phyloP scores from a whole-genome alignment of 2,329 filamentous ascomycete species.

The Hysterium pulicare region DNA sequence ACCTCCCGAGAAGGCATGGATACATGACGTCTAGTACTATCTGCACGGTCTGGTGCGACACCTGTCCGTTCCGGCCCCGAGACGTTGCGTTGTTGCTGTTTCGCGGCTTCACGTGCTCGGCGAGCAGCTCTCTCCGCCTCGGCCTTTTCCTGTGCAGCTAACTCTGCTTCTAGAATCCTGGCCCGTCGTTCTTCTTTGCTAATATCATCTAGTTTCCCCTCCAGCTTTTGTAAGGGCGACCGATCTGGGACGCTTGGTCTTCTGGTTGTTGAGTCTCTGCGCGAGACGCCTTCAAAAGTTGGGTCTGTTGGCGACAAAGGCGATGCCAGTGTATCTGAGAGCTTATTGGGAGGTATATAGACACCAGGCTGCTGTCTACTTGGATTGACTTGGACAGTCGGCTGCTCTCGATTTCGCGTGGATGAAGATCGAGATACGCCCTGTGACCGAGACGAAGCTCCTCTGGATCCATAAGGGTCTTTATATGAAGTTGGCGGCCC shows the following conservation, averaged over 20 bases:
- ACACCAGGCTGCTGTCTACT: slow-evolving; percentile 34
- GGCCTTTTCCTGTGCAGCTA: slow-evolving; percentile 62
- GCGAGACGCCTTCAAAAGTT: slow-evolving; percentile 15
- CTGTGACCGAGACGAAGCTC: slow-evolving; percentile 14
- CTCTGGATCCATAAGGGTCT: slow-evolving; percentile 36
- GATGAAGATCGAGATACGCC: slow-evolving; percentile 24
- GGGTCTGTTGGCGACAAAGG: slow-evolving; percentile 27
- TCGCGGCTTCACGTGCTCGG: slow-evolving; percentile 26
- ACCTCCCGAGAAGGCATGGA: slow-evolving; percentile 27
- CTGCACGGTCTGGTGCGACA: slow-evolving; percentile 13
- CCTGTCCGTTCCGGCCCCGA: slow-evolving; percentile 19
- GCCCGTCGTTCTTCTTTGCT: slow-evolving; percentile 95
- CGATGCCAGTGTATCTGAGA: slow-evolving; percentile 29
- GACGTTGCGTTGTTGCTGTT: slow-evolving; percentile 25
- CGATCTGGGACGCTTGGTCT: slow-evolving; percentile 69
- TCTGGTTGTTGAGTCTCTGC: slow-evolving; percentile 14
- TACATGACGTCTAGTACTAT: slow-evolving; percentile 27
- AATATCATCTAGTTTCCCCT: slow-evolving; percentile 85
- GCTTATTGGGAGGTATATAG: slow-evolving; percentile 27
- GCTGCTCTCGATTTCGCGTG: slow-evolving; percentile 27
- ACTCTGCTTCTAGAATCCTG: slow-evolving; percentile 77
- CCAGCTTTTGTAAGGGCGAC: slow-evolving; percentile 89
- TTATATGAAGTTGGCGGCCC: slow-evolving; percentile 49
- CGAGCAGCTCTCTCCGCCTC: slow-evolving; percentile 39
- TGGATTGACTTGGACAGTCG: slow-evolving; percentile 28